Base-by-base conservation (phyloP, 768 basidiomycete genomes). In the Suillus discolor region DNA sequence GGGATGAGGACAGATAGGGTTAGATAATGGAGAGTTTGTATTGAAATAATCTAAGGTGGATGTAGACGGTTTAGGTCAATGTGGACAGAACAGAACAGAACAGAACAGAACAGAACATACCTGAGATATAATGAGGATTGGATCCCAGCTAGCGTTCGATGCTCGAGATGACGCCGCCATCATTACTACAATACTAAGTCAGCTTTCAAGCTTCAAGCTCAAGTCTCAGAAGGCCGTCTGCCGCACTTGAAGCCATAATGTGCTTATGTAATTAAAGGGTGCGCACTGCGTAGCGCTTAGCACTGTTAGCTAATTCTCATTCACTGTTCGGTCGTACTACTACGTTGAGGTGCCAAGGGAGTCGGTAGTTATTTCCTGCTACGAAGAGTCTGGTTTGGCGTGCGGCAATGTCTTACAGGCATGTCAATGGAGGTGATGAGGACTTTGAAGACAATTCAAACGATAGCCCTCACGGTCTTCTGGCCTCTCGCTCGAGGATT, bases 11-110 rank as follows among this genome's bases (percentile, higher is more conserved):
- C 67, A 31, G 90, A 88, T 66, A 99, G 86, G 16, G 93, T 91
- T 66, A 99, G 81, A 79, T 99, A 99, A 80, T 99, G 97, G 41
- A 98, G 79, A 1, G 94, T 89, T 79, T 99, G 97, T 73, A 99
- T 83, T 9, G 93, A 88, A 67, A 99, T 86, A 71, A 99, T 99
- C 94, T 99, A 71, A 66, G 34, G 61, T 25, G 23, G 23, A 59
- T 31, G 12, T 57, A 63, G 28, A 51, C 62, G 25, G 55, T 41
- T 8, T 49, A 68, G 7, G 63, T 63, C 4, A n/a, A 45, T 49
- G 45, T 49, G 45, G n/a, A 54, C 54, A 20, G 42, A 11, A 20
- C 15, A 23, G 16, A 7, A 51, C 7, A 18, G 49, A 51, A 41
- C 25, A 75, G 42, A 11, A 20, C 15, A 23, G 16, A 7, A 51